A percentile compares a stretch with the other conserved stretches of the same genome.
These are phyloP conservation scores for Tuber melanosporum DNA, from an alignment of 495 filamentous ascomycete species.

Conservation along the genomic window DNA sequence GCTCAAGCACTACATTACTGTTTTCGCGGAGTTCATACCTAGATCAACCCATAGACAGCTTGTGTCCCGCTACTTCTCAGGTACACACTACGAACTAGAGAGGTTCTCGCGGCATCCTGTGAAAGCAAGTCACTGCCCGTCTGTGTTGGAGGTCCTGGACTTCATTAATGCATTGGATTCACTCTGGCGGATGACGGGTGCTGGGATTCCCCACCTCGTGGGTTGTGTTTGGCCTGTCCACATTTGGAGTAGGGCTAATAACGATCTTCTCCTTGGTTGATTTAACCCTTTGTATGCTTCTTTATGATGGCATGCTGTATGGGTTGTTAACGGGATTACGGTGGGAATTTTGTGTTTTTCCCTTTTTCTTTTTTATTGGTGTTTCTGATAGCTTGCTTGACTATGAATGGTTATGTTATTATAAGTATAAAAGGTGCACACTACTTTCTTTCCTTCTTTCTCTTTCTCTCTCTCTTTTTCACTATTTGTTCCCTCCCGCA, in stretches of 20 bases:
- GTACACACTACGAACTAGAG: slow-evolving; percentile 9
- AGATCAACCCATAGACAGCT: neutral
- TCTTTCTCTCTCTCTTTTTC: neutral
- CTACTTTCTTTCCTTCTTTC: neutral
- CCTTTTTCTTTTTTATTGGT: neutral
- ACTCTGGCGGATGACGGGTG: slow-evolving; percentile 27
- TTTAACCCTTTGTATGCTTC: neutral
- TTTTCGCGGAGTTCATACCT: slow-evolving; percentile 26
- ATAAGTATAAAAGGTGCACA: neutral
- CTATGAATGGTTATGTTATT: neutral
- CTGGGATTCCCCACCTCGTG: neutral
- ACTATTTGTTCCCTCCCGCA: neutral
- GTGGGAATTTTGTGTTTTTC: neutral
- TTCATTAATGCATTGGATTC: slow-evolving; percentile 30
- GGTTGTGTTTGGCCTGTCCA: neutral
- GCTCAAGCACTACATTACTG: slow-evolving; percentile 6
- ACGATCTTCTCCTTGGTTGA: neutral
- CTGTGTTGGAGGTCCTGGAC: slow-evolving; percentile 13
- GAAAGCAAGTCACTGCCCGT: neutral
- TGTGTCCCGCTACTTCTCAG: slow-evolving; percentile 10
- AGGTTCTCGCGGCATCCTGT: slow-evolving; percentile 12
- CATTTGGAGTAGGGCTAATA: neutral
- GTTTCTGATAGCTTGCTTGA: neutral
- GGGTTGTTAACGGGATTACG: neutral
- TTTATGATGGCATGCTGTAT: neutral